These are phyloP conservation scores for Phytophthora pistaciae DNA, from an alignment of 352 stramenopile species.

Conservation along the genomic window DNA sequence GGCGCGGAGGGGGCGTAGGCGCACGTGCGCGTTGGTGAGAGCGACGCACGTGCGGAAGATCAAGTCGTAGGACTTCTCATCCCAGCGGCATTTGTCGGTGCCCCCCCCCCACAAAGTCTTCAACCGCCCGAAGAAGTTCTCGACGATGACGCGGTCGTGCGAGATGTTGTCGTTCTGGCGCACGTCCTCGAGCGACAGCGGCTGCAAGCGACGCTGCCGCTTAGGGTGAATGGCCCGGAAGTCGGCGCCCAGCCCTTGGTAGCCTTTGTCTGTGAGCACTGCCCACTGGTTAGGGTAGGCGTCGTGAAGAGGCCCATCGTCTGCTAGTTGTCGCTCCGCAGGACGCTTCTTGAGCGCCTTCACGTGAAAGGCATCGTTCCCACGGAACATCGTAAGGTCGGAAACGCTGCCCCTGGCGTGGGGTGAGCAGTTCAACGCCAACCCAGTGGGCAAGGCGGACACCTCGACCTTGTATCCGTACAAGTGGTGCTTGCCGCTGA, in stretches of 20 bases:
- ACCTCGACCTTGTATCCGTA: slow-evolving; percentile 6
- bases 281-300: slow-evolving; percentile 1
- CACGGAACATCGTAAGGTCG: slow-evolving; percentile 9
- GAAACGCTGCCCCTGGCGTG: background rate
- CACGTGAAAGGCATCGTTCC: background rate
- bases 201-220: background rate
- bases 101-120: slow-evolving; percentile 19
- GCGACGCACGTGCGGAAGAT: slow-evolving; percentile 4
- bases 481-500: background rate
- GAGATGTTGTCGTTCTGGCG: slow-evolving; percentile 22
- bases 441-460: background rate
- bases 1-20: background rate
- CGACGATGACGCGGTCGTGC: slow-evolving; percentile 23
- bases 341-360: background rate
- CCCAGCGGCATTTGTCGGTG: slow-evolving; percentile 20
- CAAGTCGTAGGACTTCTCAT: slow-evolving; percentile 15
- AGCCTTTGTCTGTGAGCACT: background rate
- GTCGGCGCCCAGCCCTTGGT: background rate
- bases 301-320: background rate
- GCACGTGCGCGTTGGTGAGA: slow-evolving; percentile 5
- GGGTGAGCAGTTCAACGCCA: background rate
- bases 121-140: slow-evolving; percentile 30
- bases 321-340: background rate
- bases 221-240: slow-evolving; percentile 9
- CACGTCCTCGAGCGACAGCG: background rate